A percentile compares a stretch with the other conserved stretches of the same genome.
Evolutionary conservation across 805 yeast species (phyloP).

Genomic region (Metschnikowia bowlesiae): DNA sequence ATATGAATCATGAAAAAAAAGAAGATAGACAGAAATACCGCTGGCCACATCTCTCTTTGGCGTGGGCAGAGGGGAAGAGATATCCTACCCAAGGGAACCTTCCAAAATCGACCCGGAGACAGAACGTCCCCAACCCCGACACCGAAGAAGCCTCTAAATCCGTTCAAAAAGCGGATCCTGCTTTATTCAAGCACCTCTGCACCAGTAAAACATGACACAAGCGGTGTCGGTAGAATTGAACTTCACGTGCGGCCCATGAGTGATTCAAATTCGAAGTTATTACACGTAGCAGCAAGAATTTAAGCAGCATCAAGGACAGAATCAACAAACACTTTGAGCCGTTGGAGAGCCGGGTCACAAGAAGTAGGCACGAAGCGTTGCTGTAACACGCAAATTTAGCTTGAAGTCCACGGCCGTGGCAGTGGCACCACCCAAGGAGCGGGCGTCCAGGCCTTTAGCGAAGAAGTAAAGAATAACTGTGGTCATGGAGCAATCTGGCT

Average conservation of each 20-base stretch:
- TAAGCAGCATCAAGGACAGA: conserved; percentile 12
- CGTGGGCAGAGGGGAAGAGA: neutral
- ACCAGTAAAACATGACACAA: conserved; percentile 4
- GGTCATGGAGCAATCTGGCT: neutral
- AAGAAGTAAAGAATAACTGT: conserved; percentile 25
- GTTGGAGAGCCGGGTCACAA: conserved; percentile 7
- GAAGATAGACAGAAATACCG: conserved; percentile 28
- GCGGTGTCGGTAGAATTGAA: conserved; percentile 2
- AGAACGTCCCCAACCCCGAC: neutral
- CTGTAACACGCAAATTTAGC: neutral
- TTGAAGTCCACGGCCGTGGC: conserved; percentile 5
- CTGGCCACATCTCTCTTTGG: neutral
- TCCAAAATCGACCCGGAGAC: neutral
- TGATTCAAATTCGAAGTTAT: conserved; percentile 6
- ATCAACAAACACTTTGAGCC: conserved; percentile 22
- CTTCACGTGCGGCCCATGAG: neutral
- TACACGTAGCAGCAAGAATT: conserved; percentile 12
- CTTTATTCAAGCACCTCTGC: conserved; percentile 4
- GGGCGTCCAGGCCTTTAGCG: conserved; percentile 11
- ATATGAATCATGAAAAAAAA: conserved; percentile 35
- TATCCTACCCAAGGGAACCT: neutral
- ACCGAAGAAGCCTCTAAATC: conserved; percentile 13
- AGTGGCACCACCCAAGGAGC: conserved; percentile 8
- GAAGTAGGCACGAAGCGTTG: conserved; percentile 2
- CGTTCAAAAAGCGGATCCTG: conserved; percentile 24